These are phyloP conservation scores for Rhizophagus clarus DNA, from an alignment of 192 early-diverging fungal species.

Conservation along the genomic window DNA sequence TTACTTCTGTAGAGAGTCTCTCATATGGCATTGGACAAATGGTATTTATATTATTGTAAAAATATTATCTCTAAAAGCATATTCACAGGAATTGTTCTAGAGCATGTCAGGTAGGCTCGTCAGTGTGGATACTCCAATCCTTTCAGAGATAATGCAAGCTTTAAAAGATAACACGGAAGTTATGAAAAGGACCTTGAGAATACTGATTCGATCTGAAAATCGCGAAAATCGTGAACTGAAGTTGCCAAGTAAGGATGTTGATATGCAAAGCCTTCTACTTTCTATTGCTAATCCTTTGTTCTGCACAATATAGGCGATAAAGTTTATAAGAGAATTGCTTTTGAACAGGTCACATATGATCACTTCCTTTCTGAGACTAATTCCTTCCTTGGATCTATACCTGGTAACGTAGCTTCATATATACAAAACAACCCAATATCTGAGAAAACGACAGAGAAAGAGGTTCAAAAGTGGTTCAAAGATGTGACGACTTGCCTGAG, in stretches of 20 bases:
- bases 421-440: too few species aligned
- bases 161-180: neutral
- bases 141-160: neutral
- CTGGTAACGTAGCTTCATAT: too few species aligned
- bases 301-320: neutral
- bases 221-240: neutral
- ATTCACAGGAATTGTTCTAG: too few species aligned
- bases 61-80: too few species aligned
- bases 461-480: too few species aligned
- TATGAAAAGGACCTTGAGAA: neutral
- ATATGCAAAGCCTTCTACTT: neutral
- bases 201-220: neutral
- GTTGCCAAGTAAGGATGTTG: neutral
- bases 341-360: neutral
- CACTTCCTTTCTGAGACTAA: conserved; percentile 5
- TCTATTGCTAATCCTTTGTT: neutral
- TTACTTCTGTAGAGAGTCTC: too few species aligned
- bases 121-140: neutral
- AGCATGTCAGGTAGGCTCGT: too few species aligned
- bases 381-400: neutral
- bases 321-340: conserved; percentile 3
- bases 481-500: too few species aligned
- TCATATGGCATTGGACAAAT: too few species aligned
- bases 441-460: too few species aligned
- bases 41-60: too few species aligned